Evolutionary conservation across 2,329 filamentous ascomycete genomes (phyloP).

Genomic region (Rhinocladiella similis): DNA sequence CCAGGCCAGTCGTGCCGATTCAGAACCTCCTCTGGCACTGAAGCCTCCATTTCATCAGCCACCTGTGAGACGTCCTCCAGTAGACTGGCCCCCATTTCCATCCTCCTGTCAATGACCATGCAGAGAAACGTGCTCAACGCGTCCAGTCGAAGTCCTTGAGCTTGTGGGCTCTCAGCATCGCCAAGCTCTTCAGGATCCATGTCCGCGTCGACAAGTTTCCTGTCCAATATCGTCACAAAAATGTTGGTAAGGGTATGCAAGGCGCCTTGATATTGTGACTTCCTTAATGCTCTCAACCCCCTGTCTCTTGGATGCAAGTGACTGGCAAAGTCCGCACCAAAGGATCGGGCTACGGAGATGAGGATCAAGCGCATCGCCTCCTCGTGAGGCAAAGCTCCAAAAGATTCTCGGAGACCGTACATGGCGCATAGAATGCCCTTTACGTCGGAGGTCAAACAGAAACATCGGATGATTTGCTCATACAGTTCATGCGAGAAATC

Average conservation of each 20-base stretch:
- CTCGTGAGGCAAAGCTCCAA: slow-evolving; percentile 48
- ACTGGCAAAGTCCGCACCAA: slow-evolving; percentile 37
- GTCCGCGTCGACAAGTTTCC: slow-evolving; percentile 35
- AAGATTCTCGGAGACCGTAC: slow-evolving; percentile 44
- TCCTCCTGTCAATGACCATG: slow-evolving; percentile 40
- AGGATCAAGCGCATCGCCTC: slow-evolving; percentile 50
- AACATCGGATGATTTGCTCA: slow-evolving; percentile 53
- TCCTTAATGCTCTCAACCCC: slow-evolving; percentile 11
- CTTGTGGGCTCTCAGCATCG: slow-evolving; percentile 29
- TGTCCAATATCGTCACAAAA: slow-evolving; percentile 46
- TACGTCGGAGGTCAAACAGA: slow-evolving; percentile 52
- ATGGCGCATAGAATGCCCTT: slow-evolving; percentile 52
- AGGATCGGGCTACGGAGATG: slow-evolving; percentile 49
- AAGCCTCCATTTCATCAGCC: slow-evolving; percentile 39
- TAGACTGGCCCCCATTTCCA: slow-evolving; percentile 31
- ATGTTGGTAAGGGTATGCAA: slow-evolving; percentile 48
- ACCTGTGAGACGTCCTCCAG: slow-evolving; percentile 36
- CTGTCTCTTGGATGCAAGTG: slow-evolving; percentile 3
- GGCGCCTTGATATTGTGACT: slow-evolving; percentile 34
- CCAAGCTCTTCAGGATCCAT: slow-evolving; percentile 32
- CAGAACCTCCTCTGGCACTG: slow-evolving; percentile 19
- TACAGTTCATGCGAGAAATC: slow-evolving; percentile 52
- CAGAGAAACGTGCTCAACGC: slow-evolving; percentile 43
- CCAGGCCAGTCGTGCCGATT: slow-evolving; percentile 14
- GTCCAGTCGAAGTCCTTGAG: slow-evolving; percentile 43